These are phyloP conservation scores for Pulveroboletus sp. DNA, from an alignment of 768 basidiomycete genomes.

Conservation along the genomic window DNA sequence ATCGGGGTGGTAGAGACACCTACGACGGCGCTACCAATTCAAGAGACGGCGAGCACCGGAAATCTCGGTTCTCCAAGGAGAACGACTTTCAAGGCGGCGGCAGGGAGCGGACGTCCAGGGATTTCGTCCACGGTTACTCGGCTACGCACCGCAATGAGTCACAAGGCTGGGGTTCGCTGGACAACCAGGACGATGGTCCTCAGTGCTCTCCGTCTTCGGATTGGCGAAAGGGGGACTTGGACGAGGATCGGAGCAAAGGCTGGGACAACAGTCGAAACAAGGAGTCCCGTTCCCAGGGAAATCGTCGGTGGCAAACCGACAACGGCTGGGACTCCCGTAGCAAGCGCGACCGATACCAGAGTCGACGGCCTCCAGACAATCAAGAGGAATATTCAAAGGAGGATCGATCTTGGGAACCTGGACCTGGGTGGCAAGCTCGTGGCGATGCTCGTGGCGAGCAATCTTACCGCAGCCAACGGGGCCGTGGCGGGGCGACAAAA, in stretches of 20 bases:
- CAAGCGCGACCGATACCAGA: slow-evolving; percentile 44
- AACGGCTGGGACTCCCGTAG: slow-evolving; percentile 54
- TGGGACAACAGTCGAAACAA: slow-evolving; percentile 36
- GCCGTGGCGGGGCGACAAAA: slow-evolving; percentile 37
- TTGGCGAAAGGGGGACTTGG: slow-evolving; percentile 34
- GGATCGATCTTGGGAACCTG: slow-evolving; percentile 71
- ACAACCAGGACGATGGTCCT: slow-evolving; percentile 40
- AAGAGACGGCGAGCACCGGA: slow-evolving; percentile 46
- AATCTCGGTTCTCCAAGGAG: slow-evolving; percentile 37
- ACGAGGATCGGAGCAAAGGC: slow-evolving; percentile 37
- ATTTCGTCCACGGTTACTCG: slow-evolving; percentile 43
- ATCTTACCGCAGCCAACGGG: slow-evolving; percentile 35
- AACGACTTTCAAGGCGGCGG: slow-evolving; percentile 39
- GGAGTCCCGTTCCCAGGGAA: slow-evolving; percentile 32
- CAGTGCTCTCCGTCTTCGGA: slow-evolving; percentile 44
- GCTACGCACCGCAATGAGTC: slow-evolving; percentile 46
- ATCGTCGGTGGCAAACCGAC: slow-evolving; percentile 33
- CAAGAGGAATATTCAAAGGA: slow-evolving; percentile 32
- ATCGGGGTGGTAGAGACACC: slow-evolving; percentile 47
- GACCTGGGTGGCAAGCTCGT: slow-evolving; percentile 58
- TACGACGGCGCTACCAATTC: slow-evolving; percentile 40
- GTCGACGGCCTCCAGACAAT: slow-evolving; percentile 28
- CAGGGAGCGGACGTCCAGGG: slow-evolving; percentile 45
- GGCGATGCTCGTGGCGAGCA: slow-evolving; percentile 41
- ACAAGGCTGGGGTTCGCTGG: slow-evolving; percentile 39